phyloP scores from a whole-genome alignment of 305 asterid genomes.

The Rubia peregrina region DNA sequence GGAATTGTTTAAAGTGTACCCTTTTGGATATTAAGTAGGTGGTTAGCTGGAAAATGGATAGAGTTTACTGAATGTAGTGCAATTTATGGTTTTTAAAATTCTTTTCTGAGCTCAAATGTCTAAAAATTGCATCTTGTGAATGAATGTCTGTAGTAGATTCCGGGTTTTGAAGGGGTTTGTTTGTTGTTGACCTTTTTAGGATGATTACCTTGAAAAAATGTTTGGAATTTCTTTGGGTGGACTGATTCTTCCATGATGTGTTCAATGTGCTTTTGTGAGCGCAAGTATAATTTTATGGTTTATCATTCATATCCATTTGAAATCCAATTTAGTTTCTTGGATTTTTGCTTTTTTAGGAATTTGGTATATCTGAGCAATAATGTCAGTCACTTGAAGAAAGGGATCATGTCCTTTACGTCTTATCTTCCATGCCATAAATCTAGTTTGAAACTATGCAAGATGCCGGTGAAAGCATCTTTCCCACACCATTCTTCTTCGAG shows the following conservation, averaged over 20 bases:
- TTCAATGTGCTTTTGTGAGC: not conserved
- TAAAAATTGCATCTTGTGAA: not conserved
- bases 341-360: constrained; percentile 37
- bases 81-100: not conserved
- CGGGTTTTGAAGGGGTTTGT: not conserved
- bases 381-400: constrained; percentile 25
- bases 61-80: not conserved
- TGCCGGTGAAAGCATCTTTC: constrained; percentile 18
- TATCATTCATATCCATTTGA: not conserved
- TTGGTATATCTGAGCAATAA: constrained; percentile 19
- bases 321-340: not conserved
- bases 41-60: not conserved
- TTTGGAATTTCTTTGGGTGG: not conserved
- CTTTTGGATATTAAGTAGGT: not conserved
- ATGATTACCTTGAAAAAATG: not conserved
- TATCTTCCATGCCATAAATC: constrained; percentile 24
- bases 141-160: not conserved
- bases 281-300: not conserved
- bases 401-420: constrained; percentile 20
- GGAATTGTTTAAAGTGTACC: not conserved
- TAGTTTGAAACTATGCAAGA: constrained; percentile 30
- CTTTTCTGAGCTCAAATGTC: not conserved
- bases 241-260: not conserved
- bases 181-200: not conserved
- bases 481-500: constrained; percentile 20